A percentile compares a stretch with the other conserved stretches of the same genome.
These are phyloP conservation scores for Pholiota microspora DNA, from an alignment of 768 basidiomycete genomes.

Conservation along the genomic window DNA sequence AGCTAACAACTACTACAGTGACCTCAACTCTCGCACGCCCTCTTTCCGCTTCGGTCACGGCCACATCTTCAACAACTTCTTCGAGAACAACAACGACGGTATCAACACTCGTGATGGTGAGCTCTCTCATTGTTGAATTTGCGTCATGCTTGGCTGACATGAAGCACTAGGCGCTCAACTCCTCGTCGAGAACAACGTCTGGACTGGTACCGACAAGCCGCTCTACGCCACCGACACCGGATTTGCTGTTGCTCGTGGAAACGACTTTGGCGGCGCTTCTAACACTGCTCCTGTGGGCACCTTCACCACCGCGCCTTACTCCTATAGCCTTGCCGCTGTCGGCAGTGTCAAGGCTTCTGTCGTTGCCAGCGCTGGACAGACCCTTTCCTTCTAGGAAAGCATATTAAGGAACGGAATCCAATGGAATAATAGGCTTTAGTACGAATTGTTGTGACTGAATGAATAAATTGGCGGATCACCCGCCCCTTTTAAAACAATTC, in stretches of 20 bases:
- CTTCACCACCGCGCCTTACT: conserved; percentile 28
- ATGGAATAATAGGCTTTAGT: too few relatives aligned
- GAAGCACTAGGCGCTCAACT: conserved; percentile 36
- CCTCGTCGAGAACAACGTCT: conserved; percentile 47
- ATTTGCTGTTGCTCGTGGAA: conserved; percentile 35
- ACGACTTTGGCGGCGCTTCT: conserved; percentile 26
- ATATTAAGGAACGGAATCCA: background rate
- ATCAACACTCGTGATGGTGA: conserved; percentile 41
- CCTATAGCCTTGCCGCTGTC: conserved; percentile 21
- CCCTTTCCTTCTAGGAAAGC: conserved; percentile 21
- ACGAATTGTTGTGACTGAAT: too few relatives aligned
- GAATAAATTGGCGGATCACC: too few relatives aligned
- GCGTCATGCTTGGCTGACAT: background rate
- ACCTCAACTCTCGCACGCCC: conserved; percentile 43
- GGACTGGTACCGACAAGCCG: conserved; percentile 37
- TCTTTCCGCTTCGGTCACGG: conserved; percentile 46
- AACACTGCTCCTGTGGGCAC: conserved; percentile 29
- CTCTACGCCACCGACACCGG: conserved; percentile 40
- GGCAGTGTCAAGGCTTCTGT: conserved; percentile 24
- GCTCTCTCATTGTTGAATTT: background rate
- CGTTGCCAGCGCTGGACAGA: conserved; percentile 26
- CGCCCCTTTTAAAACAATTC: too few relatives aligned
- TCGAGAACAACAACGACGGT: conserved; percentile 41
- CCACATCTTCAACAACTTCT: conserved; percentile 45
- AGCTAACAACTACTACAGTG: conserved; percentile 40